Evolutionary conservation across 1,284 basidiomycete species (phyloP), one percentile per base, ranked within the genome.

Genomic region (Ceratobasidium sp.): DNA sequence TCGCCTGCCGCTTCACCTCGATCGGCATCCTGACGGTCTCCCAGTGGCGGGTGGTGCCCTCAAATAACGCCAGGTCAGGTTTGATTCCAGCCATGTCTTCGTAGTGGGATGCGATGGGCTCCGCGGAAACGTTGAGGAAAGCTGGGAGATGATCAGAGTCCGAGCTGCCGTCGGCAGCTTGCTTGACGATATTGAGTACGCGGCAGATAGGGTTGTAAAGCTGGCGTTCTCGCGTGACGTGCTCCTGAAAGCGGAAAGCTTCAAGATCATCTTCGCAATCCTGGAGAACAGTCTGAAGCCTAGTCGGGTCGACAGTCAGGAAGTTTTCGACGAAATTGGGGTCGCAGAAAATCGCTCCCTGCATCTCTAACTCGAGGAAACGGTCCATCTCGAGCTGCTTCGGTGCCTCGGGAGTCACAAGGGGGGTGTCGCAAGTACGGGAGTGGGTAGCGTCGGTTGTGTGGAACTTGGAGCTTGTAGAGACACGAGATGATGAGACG

Each of bases 11-110:
- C 54, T 70, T 70, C 33, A 70, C 41, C 38, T 70, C 68, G 23
- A 70, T 70, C n/a, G 68, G 33, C 35, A 70, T 57, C 8, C 68
- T 33, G 4, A 70, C 68, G 6, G 50, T 70, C 52, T 70, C 68
- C 68, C 68, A 70, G 54, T 70, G 68, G 3, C 41, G 30, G 52
- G 20, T 52, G 4, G 3, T 3, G 27, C 54, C 67, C 48, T 70
- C 33, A 23, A 70, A 70, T n/a, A 70, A 41, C 1, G 59, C 68
- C 27, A 70, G 30, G 38, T 70, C 68, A 5, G 68, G 68, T 41
- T 70, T 70, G 20, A 57, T 35, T 7, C 18, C n/a, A n/a, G 30
- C 68, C 33, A 54, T 38, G 7, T 70, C 54, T 4, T 35, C 68
- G 1, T 57, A 27, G 35, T 70, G 52, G 14, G 68, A 55, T 18